Evolutionary conservation across 2,329 filamentous ascomycete species (phyloP), one percentile per base, ranked within the genome.

Genomic region (Monosporascus sp.): DNA sequence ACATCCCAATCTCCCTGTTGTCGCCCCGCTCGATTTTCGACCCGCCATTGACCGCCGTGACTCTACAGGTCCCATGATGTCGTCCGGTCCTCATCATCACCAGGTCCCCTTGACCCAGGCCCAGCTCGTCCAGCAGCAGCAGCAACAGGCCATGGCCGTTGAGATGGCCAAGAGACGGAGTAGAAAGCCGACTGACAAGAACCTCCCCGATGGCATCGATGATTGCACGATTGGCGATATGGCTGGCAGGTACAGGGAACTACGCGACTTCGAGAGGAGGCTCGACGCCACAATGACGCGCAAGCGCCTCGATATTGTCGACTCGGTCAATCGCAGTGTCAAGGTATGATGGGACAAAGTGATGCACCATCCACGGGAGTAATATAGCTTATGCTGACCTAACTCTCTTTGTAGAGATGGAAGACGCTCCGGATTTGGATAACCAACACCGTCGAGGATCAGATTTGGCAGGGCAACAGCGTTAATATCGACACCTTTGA

Each of bases 251-350:
- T 99, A 99, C 74, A 86, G 85, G 66, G 85, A 88, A 54, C 74
- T 99, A 67, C 85, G 90, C 66, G 91, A 96, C 60, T 77, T 95
- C 54, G 94, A 99, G 78, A 86, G 90, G 66, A 83, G 86, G 51
- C 77, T 99, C 52, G 94, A 99, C 75, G 89, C 93, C 41, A 89
- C 90, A 18, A 95, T 97, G 80, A 92, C 94, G 70, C 86, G 93
- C 66, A 99, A 99, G 77, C 82, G 92, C 57, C 75, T 99, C 57
- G 94, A 99, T 67, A 87, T 97, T 57, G 83, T 90, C 58, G 93
- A 97, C 68, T 86, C 85, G 44, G 82, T 90, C 51, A 88, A 83
- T 67, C 83, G 87, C 59, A 87, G 86, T 56, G 78, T 84, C 55
- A 94, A 89, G 79, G 82, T 85, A 68, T 50, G 69, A 60, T 24